Evolutionary conservation across 2,329 filamentous ascomycete species (phyloP).

Genomic region (Fusarium nelsonii): DNA sequence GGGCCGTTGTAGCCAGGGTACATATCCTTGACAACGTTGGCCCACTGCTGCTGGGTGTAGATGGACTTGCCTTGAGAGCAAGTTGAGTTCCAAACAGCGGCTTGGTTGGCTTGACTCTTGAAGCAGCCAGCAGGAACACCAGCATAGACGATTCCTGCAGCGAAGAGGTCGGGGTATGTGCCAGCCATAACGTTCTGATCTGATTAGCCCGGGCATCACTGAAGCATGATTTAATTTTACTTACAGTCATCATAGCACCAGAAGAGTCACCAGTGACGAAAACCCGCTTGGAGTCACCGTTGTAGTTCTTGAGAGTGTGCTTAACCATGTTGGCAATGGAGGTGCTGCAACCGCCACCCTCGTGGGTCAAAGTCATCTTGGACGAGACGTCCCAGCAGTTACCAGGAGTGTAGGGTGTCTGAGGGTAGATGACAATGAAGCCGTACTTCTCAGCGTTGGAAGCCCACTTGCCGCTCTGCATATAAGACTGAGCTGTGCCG

Average conservation of each 20-base stretch:
- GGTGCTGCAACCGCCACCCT: constrained; percentile 15
- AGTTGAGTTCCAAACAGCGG: constrained; percentile 17
- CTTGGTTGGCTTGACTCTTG: constrained; percentile 11
- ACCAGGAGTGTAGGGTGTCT: constrained; percentile 20
- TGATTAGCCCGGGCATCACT: rapidly evolving
- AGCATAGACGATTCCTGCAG: constrained; percentile 19
- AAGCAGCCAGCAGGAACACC: constrained; percentile 22
- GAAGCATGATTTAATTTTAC: neutral
- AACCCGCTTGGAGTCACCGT: constrained; percentile 14
- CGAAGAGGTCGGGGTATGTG: constrained; percentile 16
- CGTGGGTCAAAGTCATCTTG: constrained; percentile 22
- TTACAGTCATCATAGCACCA: constrained; percentile 26
- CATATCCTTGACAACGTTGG: constrained; percentile 26
- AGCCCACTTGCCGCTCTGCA: constrained; percentile 18
- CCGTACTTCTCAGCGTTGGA: constrained; percentile 28
- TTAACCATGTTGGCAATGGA: constrained; percentile 29
- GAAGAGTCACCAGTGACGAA: constrained; percentile 29
- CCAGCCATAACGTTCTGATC: constrained; percentile 16
- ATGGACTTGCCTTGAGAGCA: constrained; percentile 13
- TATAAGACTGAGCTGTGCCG: constrained; percentile 7
- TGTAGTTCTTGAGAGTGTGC: constrained; percentile 17
- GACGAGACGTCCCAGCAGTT: constrained; percentile 24
- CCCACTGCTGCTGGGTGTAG: constrained; percentile 15
- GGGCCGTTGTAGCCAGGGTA: constrained; percentile 21
- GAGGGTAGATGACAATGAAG: constrained; percentile 20